These are phyloP conservation scores for Astrephomene gubernaculifera DNA, from an alignment of 139 green algal species.

Conservation along the genomic window DNA sequence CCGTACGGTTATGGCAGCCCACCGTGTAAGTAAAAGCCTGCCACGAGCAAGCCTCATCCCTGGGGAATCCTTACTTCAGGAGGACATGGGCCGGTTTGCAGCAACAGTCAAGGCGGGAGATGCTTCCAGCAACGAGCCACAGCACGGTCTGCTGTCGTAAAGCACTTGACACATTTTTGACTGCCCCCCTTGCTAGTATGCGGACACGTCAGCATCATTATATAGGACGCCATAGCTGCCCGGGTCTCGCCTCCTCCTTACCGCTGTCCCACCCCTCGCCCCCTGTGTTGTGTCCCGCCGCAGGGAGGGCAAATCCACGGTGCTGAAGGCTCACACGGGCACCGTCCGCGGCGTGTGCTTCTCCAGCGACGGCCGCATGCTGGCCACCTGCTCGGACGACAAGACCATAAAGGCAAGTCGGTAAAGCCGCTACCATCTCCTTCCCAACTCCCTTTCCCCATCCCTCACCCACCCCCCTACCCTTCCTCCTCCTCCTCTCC, in stretches of 20 bases:
- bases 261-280: no score
- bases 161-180: no score
- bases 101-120: no score
- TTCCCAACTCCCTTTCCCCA: not conserved
- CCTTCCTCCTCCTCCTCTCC: not conserved
- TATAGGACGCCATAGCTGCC: no score
- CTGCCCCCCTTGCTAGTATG: no score
- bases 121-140: no score
- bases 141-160: no score
- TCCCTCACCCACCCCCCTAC: not conserved
- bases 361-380: conserved; percentile 77
- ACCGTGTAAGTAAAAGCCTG: conserved; percentile 79
- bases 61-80: no score
- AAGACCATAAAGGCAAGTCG: conserved; percentile 89
- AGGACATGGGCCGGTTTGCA: no score
- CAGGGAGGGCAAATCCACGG: conserved; percentile 88
- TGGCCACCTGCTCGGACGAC: conserved; percentile 87
- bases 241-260: no score
- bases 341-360: conserved; percentile 86
- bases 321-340: conserved; percentile 86
- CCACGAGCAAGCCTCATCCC: no score
- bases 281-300: not conserved
- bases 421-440: not conserved
- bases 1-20: conserved; percentile 87
- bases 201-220: no score